Conservation (phyloP, 441 rosid genomes). For the Populus trichocarpa region DNA sequence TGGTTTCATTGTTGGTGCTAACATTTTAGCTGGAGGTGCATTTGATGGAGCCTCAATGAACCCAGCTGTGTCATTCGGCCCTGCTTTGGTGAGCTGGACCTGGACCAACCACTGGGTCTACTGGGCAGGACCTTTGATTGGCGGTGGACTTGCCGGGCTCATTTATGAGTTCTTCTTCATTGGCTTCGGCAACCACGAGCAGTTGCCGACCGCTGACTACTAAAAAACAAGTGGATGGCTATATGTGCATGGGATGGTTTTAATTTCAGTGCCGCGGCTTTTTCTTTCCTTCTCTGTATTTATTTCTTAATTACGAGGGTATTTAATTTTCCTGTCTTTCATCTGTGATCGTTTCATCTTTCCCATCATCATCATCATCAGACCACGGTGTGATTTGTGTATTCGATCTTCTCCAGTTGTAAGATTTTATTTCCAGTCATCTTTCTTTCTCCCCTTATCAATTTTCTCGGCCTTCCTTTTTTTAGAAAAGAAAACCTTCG, state of each 20-base stretch:
- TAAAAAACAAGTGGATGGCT: slow-evolving; percentile 19
- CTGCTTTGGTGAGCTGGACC: slow-evolving; percentile 85
- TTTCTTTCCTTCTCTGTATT: slow-evolving; percentile 15
- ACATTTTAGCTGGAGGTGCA: slow-evolving; percentile 82
- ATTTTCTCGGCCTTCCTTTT: too few relatives aligned
- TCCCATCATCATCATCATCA: slow-evolving; percentile 12
- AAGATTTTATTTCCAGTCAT: neutral
- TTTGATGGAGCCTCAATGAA: slow-evolving; percentile 95
- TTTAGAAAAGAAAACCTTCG: too few relatives aligned
- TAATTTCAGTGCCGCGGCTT: slow-evolving; percentile 1
- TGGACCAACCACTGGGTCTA: slow-evolving; percentile 89
- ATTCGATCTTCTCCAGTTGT: slow-evolving; percentile 8
- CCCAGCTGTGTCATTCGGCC: slow-evolving; percentile 93
- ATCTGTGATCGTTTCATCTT: slow-evolving; percentile 24
- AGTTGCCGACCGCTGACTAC: slow-evolving; percentile 64
- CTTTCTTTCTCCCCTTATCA: neutral
- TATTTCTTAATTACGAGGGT: slow-evolving; percentile 18
- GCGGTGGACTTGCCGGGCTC: slow-evolving; percentile 75
- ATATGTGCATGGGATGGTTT: neutral
- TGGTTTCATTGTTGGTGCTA: slow-evolving; percentile 88
- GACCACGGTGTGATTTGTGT: slow-evolving; percentile 23
- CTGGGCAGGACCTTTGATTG: slow-evolving; percentile 84
- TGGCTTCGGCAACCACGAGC: slow-evolving; percentile 44
- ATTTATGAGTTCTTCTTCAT: slow-evolving; percentile 71
- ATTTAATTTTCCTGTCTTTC: slow-evolving; percentile 9